Evolutionary conservation across 2,329 filamentous ascomycete genomes (phyloP).

Genomic region (Phialophora macrospora): DNA sequence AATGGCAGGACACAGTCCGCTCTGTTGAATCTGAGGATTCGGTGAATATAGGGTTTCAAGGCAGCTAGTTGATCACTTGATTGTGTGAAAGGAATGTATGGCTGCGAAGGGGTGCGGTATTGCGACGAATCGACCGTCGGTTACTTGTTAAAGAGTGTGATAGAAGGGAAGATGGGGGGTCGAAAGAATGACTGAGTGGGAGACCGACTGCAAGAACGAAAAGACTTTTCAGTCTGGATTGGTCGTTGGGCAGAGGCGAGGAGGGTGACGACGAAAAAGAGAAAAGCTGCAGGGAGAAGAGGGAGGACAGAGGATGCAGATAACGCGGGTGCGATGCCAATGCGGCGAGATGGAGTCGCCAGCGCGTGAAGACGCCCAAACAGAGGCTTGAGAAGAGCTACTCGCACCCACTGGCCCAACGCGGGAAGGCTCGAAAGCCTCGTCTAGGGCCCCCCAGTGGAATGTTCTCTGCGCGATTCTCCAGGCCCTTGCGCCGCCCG

Average conservation of each 20-base stretch:
- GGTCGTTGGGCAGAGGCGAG: slow-evolving; percentile 20
- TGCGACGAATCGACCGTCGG: slow-evolving; percentile 38
- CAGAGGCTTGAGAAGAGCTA: slow-evolving; percentile 1
- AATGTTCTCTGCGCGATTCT: neutral
- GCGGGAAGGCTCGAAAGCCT: neutral
- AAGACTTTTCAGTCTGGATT: slow-evolving; percentile 24
- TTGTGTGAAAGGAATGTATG: slow-evolving; percentile 27
- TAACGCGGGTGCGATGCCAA: slow-evolving; percentile 13
- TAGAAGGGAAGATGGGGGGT: slow-evolving; percentile 22
- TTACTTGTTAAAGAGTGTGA: slow-evolving; percentile 25
- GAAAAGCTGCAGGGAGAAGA: slow-evolving; percentile 13
- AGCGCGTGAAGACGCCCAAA: slow-evolving; percentile 18
- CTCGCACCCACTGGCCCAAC: neutral
- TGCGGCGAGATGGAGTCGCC: slow-evolving; percentile 23
- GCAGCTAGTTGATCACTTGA: slow-evolving; percentile 19
- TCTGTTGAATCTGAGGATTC: slow-evolving; percentile 12
- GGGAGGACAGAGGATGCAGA: slow-evolving; percentile 12
- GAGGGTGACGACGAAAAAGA: slow-evolving; percentile 10
- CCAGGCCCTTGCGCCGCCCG: neutral
- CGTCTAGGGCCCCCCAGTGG: neutral
- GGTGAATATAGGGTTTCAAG: slow-evolving; percentile 27
- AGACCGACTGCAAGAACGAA: slow-evolving; percentile 17
- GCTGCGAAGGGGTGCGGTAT: slow-evolving; percentile 15
- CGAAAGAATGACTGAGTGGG: slow-evolving; percentile 31
- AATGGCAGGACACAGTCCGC: slow-evolving; percentile 34